Base-by-base conservation (phyloP, 441 rosid genomes). In the Gossypium schwendimanii region DNA sequence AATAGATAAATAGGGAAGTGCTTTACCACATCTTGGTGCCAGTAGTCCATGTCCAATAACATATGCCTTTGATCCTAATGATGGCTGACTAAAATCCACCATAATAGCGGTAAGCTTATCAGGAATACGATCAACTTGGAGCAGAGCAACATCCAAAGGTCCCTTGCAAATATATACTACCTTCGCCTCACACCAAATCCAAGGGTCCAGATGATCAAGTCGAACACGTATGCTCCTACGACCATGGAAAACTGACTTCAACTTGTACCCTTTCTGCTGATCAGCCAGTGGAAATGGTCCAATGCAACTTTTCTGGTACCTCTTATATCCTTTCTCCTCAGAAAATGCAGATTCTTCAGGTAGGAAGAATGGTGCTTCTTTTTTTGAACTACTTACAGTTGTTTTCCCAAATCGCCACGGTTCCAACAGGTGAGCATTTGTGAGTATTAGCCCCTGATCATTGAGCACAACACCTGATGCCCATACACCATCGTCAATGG, bases 361-460 rank as follows among this genome's bases (percentile, higher is more conserved):
- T 45, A 57, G 79, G 31, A 80, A 47, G 44, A 70, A 75, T 69
- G 53, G 15, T 5, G 54, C 24, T 63, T 58, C 79, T 2, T 72
- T 66, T 70, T 70, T 70, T 14, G 61, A 79, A 72, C 58, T 58
- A 69, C 76, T 31, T 17, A 80, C 80, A 64, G 85, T 74, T 76
- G 91, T 79, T 82, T 86, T 91, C 18, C 98, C 96, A 84, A 88
- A 91, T 75, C 97, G 90, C 99, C 98, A 90, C 0, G 99, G 99
- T 79, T 93, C 97, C 77, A 93, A 82, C 69, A 96, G 80, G 87
- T 93, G 99, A 73, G 99, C 99, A 78, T 91, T 96, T 57, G 98
- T 91, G 65, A 95, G 86, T 80, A 91, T 77, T 67, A 93, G 87
- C 66, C 99, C 98, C 76, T 81, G 89, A 69, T 86, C 83, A 69